Evolutionary conservation across 805 yeast genomes (phyloP).

Genomic region (Kuraishia hungarica): DNA sequence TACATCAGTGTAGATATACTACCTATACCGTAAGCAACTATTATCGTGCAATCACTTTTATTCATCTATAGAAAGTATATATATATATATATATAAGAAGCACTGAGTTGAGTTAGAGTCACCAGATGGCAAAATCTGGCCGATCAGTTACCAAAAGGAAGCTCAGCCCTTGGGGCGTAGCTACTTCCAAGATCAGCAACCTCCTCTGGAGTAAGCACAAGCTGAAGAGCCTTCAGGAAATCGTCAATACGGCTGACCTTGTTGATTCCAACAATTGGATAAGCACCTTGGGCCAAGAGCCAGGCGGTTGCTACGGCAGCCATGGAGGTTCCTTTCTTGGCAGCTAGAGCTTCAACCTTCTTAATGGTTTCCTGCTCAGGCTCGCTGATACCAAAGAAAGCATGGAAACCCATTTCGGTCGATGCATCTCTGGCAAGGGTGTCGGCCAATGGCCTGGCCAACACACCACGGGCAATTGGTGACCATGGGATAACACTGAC

Average conservation of each 20-base stretch:
- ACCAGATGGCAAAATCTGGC: too few species aligned
- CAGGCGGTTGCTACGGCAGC: constrained; percentile 47
- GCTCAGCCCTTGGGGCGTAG: too few species aligned
- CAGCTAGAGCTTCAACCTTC: constrained; percentile 47
- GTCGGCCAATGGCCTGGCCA: constrained; percentile 20
- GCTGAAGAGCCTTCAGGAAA: constrained; percentile 31
- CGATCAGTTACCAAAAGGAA: too few species aligned
- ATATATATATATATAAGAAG: too few species aligned
- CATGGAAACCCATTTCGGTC: constrained; percentile 38
- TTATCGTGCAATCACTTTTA: too few species aligned
- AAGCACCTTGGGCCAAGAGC: constrained; percentile 38
- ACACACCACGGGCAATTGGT: constrained; percentile 46
- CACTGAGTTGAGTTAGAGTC: too few species aligned
- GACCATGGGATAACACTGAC: constrained; percentile 57
- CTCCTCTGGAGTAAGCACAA: constrained; percentile 30
- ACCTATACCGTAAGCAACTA: too few species aligned
- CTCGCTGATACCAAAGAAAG: constrained; percentile 43
- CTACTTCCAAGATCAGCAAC: constrained; percentile 3
- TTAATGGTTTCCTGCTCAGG: constrained; percentile 27
- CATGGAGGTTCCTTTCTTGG: constrained; percentile 40
- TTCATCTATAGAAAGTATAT: too few species aligned
- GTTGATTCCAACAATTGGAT: constrained; percentile 49
- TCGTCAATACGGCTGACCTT: constrained; percentile 43
- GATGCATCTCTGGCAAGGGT: constrained; percentile 26
- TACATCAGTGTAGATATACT: too few species aligned